Evolutionary conservation across 768 basidiomycete species (phyloP), one percentile per base, ranked within the genome.

Genomic region (Lactarius indigo): DNA sequence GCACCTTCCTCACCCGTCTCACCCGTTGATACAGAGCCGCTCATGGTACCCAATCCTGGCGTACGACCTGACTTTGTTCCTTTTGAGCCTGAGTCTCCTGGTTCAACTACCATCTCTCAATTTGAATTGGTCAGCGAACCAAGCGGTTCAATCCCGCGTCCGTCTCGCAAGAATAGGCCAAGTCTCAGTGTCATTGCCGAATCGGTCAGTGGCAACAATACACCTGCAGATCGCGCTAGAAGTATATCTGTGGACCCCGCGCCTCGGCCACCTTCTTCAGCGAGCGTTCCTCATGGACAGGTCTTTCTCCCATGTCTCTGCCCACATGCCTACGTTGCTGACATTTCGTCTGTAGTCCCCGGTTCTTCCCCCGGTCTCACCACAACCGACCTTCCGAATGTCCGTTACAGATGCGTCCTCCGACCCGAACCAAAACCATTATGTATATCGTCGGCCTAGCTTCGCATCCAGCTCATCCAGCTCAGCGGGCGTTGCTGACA

Each of bases 71-170:
- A 66, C 30, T 9, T 17, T 47, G 50, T 33, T 44, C 64, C 67
- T 13, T 20, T 37, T 42, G 67, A 62, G 31, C 68, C 68, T 41
- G 68, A 54, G 44, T 71, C 70, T 28, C 68, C 65, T 6, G 68
- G 59, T 26, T 71, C 70, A 35, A 71, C 70, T 6, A 71, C 68
- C 33, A 71, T 71, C 50, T 71, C 70, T 9, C 68, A 71, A 35
- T 71, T 71, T 23, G 70, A 71, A 39, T 26, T 71, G 3, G 70
- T 71, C 10, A 71, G 68, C 47, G 65, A 71, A 5, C 70, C 70
- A 17, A 61, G 56, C 42, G 60, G 50, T 12, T 44, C 70, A 35
- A 15, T 41, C 28, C 59, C 52, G 33, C 68, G 68, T 28, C 64
- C 50, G 17, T 71, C 70, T n/a, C 68, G 62, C 23, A 58, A 20